Evolutionary conservation across 2,329 filamentous ascomycete genomes (phyloP).

Genomic region (Cladobotryum protrusum): DNA sequence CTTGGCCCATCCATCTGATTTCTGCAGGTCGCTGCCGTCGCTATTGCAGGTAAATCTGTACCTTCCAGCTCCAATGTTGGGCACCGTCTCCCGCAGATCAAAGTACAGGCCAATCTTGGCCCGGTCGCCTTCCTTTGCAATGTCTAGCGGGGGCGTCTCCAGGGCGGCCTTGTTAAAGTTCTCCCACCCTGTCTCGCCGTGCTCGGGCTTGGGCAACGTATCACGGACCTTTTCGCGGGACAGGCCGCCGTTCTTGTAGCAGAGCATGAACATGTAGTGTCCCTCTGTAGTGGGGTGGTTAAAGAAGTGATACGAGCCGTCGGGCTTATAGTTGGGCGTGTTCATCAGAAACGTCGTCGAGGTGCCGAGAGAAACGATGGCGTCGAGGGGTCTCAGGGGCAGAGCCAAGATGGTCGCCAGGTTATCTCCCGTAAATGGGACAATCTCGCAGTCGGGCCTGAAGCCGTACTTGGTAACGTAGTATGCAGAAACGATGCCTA

Average conservation of each 20-base stretch:
- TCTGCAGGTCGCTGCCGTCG: constrained; percentile 46
- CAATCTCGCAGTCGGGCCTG: constrained; percentile 64
- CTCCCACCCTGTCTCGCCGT: constrained; percentile 58
- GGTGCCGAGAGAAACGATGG: constrained; percentile 90
- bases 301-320: constrained; percentile 94
- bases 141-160: constrained; percentile 62
- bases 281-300: constrained; percentile 88
- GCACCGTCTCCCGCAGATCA: constrained; percentile 89
- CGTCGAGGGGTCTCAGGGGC: constrained; percentile 79
- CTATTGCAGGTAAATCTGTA: constrained; percentile 69
- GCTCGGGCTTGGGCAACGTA: constrained; percentile 53
- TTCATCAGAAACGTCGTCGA: constrained; percentile 98
- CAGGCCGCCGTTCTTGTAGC: constrained; percentile 96
- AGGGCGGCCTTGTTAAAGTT: constrained; percentile 71
- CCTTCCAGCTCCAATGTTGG: constrained; percentile 77
- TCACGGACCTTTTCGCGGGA: constrained; percentile 88
- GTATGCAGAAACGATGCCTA: constrained; percentile 72
- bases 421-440: constrained; percentile 93
- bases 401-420: constrained; percentile 89
- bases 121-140: constrained; percentile 45
- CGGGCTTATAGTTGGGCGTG: constrained; percentile 82
- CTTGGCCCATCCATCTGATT: constrained; percentile 35
- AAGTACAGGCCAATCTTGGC: constrained; percentile 93
- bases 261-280: constrained; percentile 99
- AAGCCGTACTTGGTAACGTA: constrained; percentile 77